These are phyloP conservation scores for Sanguinoderma infundibulare DNA, from an alignment of 1,284 basidiomycete genomes.

Conservation along the genomic window DNA sequence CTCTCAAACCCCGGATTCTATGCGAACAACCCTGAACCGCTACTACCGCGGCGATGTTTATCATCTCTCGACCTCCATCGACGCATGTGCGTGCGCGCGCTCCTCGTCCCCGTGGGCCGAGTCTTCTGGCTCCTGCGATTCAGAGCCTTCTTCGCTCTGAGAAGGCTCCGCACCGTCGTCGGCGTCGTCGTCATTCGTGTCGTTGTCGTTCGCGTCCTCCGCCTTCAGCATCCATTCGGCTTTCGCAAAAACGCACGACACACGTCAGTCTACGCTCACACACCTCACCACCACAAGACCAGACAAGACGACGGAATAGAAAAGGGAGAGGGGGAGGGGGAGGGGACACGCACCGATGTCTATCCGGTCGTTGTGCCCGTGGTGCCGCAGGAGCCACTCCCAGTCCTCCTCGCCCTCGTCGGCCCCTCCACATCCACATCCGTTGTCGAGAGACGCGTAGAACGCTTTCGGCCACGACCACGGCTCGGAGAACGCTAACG, in stretches of 20 bases:
- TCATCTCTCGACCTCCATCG: too few species aligned
- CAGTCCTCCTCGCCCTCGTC: neutral
- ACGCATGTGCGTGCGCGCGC: too few species aligned
- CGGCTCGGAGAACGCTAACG: neutral
- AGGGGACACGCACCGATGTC: neutral
- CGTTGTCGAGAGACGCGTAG: neutral
- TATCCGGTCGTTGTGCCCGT: constrained; percentile 1
- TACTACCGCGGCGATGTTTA: too few species aligned
- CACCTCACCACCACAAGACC: neutral
- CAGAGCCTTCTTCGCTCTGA: too few species aligned
- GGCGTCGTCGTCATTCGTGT: neutral
- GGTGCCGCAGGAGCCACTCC: constrained; percentile 6
- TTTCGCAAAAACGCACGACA: neutral
- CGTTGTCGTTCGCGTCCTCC: neutral
- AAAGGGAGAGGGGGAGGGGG: too few species aligned
- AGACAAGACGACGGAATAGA: neutral
- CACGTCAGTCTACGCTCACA: neutral
- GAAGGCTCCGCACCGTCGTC: too few species aligned
- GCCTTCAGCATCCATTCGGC: constrained; percentile 1
- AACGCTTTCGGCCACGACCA: constrained; percentile 3
- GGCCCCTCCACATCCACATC: neutral
- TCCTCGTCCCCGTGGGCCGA: too few species aligned
- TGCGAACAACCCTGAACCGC: too few species aligned
- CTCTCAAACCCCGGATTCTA: too few species aligned
- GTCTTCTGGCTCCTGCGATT: too few species aligned